Percentiles rank a stretch among this genome's conserved stretches.
phyloP scores from a whole-genome alignment of 1,284 basidiomycete species.

The Puccinia polysora region DNA sequence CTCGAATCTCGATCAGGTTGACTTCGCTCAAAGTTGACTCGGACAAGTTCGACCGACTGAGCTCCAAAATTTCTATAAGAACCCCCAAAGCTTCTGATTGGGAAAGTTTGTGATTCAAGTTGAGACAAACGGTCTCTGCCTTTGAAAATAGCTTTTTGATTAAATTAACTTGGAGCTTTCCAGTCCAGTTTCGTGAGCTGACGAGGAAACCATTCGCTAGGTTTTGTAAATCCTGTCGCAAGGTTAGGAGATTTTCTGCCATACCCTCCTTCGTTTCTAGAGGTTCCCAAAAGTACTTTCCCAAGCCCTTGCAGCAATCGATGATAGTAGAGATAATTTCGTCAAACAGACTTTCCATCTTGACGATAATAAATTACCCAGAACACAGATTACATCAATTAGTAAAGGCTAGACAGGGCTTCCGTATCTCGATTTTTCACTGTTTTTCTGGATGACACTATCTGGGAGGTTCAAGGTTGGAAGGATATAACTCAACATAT shows the following conservation, averaged over 20 bases:
- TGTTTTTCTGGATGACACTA: too few relatives aligned
- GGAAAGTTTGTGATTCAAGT: background rate
- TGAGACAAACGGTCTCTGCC: background rate
- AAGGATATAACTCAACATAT: conserved; percentile 28
- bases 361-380: background rate
- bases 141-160: background rate
- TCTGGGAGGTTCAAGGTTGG: too few relatives aligned
- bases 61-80: conserved; percentile 4
- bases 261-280: background rate
- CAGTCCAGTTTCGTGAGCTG: background rate
- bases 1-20: conserved; percentile 6
- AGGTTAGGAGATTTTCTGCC: background rate
- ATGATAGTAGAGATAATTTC: background rate
- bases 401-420: too few relatives aligned
- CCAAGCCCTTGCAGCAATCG: conserved; percentile 7
- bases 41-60: background rate
- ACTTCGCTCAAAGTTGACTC: background rate
- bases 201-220: background rate
- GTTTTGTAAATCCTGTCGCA: background rate
- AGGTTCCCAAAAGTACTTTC: background rate
- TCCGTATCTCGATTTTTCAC: too few relatives aligned
- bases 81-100: background rate
- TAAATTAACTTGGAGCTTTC: conserved; percentile 4
- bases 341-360: background rate
- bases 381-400: too few relatives aligned